Percentiles rank a stretch among this genome's conserved stretches.
These are phyloP conservation scores for Axilococcus clingmanii DNA, from an alignment of 139 green algal genomes.

Conservation along the genomic window DNA sequence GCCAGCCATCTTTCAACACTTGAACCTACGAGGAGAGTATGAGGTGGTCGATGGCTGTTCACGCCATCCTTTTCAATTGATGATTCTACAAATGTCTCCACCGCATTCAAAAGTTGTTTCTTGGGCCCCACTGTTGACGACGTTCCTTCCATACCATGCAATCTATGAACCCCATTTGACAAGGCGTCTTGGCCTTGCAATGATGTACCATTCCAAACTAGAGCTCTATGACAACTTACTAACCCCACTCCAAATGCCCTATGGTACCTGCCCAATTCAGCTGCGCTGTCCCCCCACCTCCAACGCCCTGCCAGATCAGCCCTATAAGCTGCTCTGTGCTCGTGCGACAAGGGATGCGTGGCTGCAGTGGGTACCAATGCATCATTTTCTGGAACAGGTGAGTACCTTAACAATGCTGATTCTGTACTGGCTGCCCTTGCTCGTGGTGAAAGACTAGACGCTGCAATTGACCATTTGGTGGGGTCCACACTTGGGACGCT, in stretches of 20 bases:
- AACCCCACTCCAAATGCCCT: conserved; percentile 4
- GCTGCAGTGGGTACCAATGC: conserved; percentile 1
- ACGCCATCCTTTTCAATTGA: not conserved
- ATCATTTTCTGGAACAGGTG: not conserved
- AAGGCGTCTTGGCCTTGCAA: conserved; percentile 23
- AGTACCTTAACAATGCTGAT: not conserved
- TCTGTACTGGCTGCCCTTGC: not conserved
- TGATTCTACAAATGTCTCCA: not conserved
- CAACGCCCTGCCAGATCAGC: conserved; percentile 1
- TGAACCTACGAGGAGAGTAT: no score
- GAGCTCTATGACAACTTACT: conserved; percentile 9
- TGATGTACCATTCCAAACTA: conserved; percentile 9
- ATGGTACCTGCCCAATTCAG: conserved; percentile 12
- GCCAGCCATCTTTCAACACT: not conserved
- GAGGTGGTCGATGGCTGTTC: no score
- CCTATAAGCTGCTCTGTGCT: conserved; percentile 6
- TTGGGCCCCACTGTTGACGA: not conserved
- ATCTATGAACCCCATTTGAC: not conserved
- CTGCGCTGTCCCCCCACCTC: conserved; percentile 4
- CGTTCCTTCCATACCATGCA: not conserved
- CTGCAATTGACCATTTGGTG: conserved; percentile 7
- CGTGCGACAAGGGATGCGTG: conserved; percentile 4
- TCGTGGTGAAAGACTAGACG: not conserved
- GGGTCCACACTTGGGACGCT: not conserved
- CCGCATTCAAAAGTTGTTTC: not conserved